phyloP scores from a whole-genome alignment of 257 asterid genomes.

The Mitragyna speciosa region DNA sequence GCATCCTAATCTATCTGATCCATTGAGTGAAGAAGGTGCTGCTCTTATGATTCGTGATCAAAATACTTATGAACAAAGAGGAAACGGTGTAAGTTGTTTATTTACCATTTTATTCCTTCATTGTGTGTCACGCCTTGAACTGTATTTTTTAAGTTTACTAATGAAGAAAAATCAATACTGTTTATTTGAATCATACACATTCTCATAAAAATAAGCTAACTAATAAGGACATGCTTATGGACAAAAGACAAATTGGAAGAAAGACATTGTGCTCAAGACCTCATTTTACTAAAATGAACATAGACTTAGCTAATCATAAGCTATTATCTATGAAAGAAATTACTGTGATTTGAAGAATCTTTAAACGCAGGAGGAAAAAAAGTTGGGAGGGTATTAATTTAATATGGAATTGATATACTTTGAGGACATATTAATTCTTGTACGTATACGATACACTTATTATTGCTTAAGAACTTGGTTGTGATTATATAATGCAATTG shows the following conservation, averaged over 20 bases:
- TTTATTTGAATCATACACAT: not conserved
- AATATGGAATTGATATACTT: not conserved
- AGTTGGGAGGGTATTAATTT: not conserved
- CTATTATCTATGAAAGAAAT: no score
- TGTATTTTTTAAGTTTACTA: not conserved
- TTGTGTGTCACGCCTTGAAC: not conserved
- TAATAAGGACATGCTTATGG: not conserved
- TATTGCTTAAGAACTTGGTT: no score
- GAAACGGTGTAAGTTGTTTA: slow-evolving; percentile 56
- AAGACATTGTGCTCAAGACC: not conserved
- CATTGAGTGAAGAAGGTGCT: slow-evolving; percentile 90
- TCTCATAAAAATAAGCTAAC: not conserved
- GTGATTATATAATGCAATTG: no score
- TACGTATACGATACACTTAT: no score
- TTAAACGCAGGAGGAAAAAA: no score
- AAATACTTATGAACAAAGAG: slow-evolving; percentile 60
- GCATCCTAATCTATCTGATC: slow-evolving; percentile 90
- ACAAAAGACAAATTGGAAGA: not conserved
- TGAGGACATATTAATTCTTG: not conserved
- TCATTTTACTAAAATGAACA: not conserved
- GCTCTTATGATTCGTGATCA: slow-evolving; percentile 89
- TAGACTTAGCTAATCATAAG: no score
- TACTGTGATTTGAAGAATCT: no score
- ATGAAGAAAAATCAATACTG: not conserved
- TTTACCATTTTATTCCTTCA: not conserved